Conservation (phyloP, 2,329 filamentous ascomycete genomes). For the Metarhizium anisopliae region DNA sequence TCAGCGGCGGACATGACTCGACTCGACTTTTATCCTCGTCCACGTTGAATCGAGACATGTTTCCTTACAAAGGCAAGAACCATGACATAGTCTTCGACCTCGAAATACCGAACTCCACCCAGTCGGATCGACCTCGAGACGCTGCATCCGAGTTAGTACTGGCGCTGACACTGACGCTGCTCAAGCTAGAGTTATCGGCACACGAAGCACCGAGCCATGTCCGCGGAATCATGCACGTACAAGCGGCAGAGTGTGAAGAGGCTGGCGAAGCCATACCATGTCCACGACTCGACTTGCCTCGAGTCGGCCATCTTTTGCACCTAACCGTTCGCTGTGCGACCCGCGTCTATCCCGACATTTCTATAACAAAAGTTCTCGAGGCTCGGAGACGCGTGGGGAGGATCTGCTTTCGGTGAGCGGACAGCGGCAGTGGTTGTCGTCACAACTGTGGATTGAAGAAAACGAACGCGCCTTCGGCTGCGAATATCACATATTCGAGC, state of each 20-base stretch:
- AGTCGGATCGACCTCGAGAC: slow-evolving; percentile 3
- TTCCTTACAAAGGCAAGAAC: slow-evolving; percentile 4
- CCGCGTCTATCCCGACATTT: background rate
- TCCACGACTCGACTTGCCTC: slow-evolving; percentile 3
- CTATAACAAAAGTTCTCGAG: background rate
- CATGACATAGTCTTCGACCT: slow-evolving; percentile 4
- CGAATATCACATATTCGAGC: background rate
- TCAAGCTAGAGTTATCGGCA: no score
- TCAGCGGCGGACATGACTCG: no score
- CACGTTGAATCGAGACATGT: background rate
- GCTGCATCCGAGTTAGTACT: background rate
- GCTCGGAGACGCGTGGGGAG: background rate
- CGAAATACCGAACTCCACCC: background rate
- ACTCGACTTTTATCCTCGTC: no score
- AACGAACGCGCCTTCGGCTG: background rate
- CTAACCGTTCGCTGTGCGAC: background rate
- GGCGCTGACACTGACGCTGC: background rate
- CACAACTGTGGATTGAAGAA: background rate
- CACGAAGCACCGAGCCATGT: no score
- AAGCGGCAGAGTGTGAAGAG: slow-evolving; percentile 3
- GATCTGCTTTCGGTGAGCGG: background rate
- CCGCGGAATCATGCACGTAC: background rate
- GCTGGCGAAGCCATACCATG: slow-evolving; percentile 5
- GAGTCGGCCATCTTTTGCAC: background rate
- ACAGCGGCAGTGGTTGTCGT: background rate